A percentile compares a stretch with the other conserved stretches of the same genome.
Conservation (phyloP, 495 filamentous ascomycete species). For the Penicillium psychrofluorescens region DNA sequence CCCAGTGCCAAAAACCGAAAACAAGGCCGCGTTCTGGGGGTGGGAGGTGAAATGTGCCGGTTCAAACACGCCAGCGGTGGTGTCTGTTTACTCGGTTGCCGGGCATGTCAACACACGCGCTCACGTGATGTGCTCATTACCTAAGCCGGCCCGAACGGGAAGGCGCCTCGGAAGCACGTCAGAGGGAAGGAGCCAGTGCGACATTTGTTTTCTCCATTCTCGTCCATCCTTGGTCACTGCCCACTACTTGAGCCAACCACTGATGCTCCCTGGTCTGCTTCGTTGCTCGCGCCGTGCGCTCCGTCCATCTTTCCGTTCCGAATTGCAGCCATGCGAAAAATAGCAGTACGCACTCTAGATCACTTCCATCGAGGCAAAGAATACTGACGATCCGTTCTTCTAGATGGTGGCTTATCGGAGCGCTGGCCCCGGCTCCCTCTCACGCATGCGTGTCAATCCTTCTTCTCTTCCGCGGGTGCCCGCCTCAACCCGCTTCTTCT, state of each 20-base stretch:
- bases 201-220: too few species aligned
- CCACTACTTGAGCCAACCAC: too few species aligned
- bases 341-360: constrained; percentile 21
- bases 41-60: neutral
- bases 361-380: constrained; percentile 3
- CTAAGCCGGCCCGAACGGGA: constrained; percentile 10
- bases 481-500: constrained; percentile 19
- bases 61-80: constrained; percentile 10
- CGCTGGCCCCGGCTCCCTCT: constrained; percentile 14
- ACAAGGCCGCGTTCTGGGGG: too few species aligned
- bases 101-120: constrained; percentile 5
- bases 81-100: constrained; percentile 30
- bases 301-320: constrained; percentile 14
- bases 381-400: constrained; percentile 1
- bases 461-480: constrained; percentile 13
- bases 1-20: constrained; percentile 1
- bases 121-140: constrained; percentile 15
- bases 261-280: constrained; percentile 12
- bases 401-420: constrained; percentile 19
- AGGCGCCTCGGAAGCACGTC: constrained; percentile 13
- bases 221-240: too few species aligned
- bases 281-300: constrained; percentile 18
- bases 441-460: constrained; percentile 14
- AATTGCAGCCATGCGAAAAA: constrained; percentile 25
- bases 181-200: constrained; percentile 8